These are phyloP conservation scores for Phaeodactylum tricornutum DNA, from an alignment of 108 stramenopile species.

Conservation along the genomic window DNA sequence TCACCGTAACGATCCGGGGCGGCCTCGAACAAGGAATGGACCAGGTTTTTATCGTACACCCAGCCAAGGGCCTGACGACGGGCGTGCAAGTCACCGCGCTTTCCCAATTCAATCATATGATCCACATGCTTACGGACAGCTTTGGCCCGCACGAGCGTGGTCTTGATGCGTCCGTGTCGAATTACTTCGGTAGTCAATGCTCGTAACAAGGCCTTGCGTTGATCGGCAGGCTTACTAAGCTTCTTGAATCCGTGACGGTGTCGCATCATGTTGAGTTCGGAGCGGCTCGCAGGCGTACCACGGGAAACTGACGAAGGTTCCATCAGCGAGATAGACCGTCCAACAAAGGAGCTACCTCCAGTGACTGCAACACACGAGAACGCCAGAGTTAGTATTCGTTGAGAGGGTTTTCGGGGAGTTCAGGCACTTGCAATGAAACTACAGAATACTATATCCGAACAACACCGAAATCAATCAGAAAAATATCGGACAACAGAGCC, in stretches of 20 bases:
- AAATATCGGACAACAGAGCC: background rate
- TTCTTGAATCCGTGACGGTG: slow-evolving; percentile 75
- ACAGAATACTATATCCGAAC: slow-evolving; percentile 3
- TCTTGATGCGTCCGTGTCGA: slow-evolving; percentile 96
- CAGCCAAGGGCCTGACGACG: slow-evolving; percentile 89
- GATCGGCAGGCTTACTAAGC: slow-evolving; percentile 90
- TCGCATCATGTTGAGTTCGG: slow-evolving; percentile 44
- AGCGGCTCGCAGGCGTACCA: slow-evolving; percentile 1
- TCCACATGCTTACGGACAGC: slow-evolving; percentile 93
- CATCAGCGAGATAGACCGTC: slow-evolving; percentile 1
- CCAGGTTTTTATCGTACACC: slow-evolving; percentile 95
- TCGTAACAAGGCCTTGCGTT: slow-evolving; percentile 95
- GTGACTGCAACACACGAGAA: background rate
- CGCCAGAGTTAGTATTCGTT: no score
- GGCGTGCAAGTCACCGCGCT: slow-evolving; percentile 89
- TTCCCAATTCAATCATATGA: slow-evolving; percentile 92
- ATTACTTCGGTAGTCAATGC: slow-evolving; percentile 93
- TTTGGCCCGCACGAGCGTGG: slow-evolving; percentile 86
- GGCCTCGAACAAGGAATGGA: slow-evolving; percentile 91
- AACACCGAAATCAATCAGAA: background rate
- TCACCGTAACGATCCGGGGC: slow-evolving; percentile 89
- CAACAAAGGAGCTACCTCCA: slow-evolving; percentile 1
- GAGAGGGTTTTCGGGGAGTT: no score
- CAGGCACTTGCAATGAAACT: no score
- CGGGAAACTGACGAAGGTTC: slow-evolving; percentile 8